Percentiles rank a stretch among this genome's conserved stretches.
These are phyloP conservation scores for Adansonia madagascariensis DNA, from an alignment of 441 rosid species.

Conservation along the genomic window DNA sequence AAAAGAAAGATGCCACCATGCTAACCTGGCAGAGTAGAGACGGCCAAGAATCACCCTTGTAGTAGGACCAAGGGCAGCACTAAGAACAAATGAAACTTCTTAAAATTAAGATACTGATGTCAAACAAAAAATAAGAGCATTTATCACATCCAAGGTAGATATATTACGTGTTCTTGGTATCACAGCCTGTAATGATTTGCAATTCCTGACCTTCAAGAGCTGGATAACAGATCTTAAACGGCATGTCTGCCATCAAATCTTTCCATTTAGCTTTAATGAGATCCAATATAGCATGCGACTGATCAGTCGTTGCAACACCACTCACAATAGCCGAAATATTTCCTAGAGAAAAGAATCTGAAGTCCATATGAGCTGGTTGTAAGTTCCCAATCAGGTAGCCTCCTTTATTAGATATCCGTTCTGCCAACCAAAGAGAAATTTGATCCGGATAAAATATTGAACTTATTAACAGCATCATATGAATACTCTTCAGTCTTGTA, in stretches of 20 bases:
- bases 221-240: slow-evolving; percentile 86
- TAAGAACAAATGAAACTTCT: slow-evolving; percentile 14
- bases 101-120: background rate
- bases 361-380: slow-evolving; percentile 97
- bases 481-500: slow-evolving; percentile 98
- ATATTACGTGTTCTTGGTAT: slow-evolving; percentile 89
- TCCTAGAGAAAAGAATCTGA: slow-evolving; percentile 83
- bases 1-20: background rate
- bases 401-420: slow-evolving; percentile 87
- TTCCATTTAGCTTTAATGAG: slow-evolving; percentile 84
- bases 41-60: slow-evolving; percentile 91
- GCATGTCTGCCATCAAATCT: slow-evolving; percentile 86
- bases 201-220: slow-evolving; percentile 93
- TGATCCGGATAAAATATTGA: slow-evolving; percentile 95
- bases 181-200: slow-evolving; percentile 89
- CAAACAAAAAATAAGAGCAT: background rate
- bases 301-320: slow-evolving; percentile 71
- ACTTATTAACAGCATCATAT: slow-evolving; percentile 85
- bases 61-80: slow-evolving; percentile 91
- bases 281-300: slow-evolving; percentile 84
- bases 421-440: slow-evolving; percentile 90
- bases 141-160: slow-evolving; percentile 20
- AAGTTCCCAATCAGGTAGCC: slow-evolving; percentile 88
- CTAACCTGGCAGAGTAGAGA: slow-evolving; percentile 91
- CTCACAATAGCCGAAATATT: slow-evolving; percentile 83